Evolutionary conservation across 768 basidiomycete genomes (phyloP), one percentile per base, ranked within the genome.

Genomic region (Trametes meyenii): DNA sequence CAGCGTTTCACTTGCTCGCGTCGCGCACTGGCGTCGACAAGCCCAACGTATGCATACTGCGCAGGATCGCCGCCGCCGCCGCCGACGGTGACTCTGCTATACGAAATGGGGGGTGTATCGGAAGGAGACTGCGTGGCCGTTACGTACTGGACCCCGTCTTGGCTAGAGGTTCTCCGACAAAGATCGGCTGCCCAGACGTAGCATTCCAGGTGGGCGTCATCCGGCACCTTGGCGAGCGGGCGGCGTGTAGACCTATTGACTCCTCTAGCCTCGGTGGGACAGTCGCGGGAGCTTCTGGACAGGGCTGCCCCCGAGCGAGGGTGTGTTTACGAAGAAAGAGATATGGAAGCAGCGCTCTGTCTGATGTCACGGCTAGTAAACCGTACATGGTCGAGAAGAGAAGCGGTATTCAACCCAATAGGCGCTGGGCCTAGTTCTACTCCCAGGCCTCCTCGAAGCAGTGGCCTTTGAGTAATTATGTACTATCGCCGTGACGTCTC

Each of bases 291-390:
- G 29, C 29, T 33, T 33, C 29, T 33, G 29, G 29, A 33, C 4
- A 33, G 29, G 29, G 29, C 29, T 33, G 29, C 29, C 29, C 29
- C 44, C 21, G 45, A 46, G 19, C 21, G 11, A 21, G 10, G 19
- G 19, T 13, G 1, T 13, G 14, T 44, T 16, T 7, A 23, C n/a
- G 6, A 8, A 17, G 44, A 5, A 46, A 11, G 5, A 19, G 3
- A 38, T 21, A 40, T 36, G 51, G 51, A 52, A 52, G 51, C 12
- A n/a, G n/a, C n/a, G n/a, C n/a, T n/a, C n/a, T n/a, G n/a, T n/a
- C n/a, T n/a, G n/a, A n/a, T 19, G 51, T 16, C 13, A 16, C 26
- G 13, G 17, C 6, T 16, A 10, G 35, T 11, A 36, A 11, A 36
- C n/a, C 35, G 17, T 51, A 12, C 12, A 23, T 40, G 36, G 33